These are phyloP conservation scores for Trichoderma asperellum DNA, from an alignment of 2,329 filamentous ascomycete species.

Conservation along the genomic window DNA sequence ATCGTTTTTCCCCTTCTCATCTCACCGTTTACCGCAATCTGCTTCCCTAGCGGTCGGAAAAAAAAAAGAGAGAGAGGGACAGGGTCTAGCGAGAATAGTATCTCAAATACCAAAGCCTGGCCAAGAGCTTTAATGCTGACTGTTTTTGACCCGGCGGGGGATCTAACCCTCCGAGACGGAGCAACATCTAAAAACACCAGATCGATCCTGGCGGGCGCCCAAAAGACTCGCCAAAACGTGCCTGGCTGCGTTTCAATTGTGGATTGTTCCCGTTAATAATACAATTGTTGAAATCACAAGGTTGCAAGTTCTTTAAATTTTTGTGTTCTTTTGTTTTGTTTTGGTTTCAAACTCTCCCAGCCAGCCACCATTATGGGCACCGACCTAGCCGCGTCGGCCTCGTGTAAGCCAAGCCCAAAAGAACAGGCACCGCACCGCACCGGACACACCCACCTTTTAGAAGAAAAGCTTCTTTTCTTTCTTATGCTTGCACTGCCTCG, in stretches of 20 bases:
- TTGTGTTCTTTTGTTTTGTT: no score
- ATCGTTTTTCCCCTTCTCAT: background rate
- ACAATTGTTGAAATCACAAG: background rate
- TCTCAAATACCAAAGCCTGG: conserved; percentile 5
- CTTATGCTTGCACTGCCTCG: conserved; percentile 14
- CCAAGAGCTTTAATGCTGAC: conserved; percentile 3
- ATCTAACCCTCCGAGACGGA: conserved; percentile 25
- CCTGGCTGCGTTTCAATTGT: background rate
- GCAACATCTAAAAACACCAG: background rate
- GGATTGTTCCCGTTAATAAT: background rate
- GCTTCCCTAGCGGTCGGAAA: background rate
- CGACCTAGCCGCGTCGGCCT: background rate
- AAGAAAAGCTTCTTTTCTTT: conserved; percentile 6
- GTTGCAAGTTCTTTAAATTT: background rate
- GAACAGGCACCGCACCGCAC: background rate
- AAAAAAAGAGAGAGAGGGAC: background rate
- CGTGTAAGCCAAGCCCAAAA: background rate
- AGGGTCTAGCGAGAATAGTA: background rate
- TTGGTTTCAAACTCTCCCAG: background rate
- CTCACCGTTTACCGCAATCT: background rate
- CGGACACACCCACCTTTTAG: background rate
- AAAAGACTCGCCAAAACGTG: background rate
- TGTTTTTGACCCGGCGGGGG: conserved; percentile 20
- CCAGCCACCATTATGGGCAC: background rate
- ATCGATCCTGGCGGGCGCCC: background rate